These are phyloP conservation scores for Sicyos edulis DNA, from an alignment of 306 rosid genomes.

Conservation along the genomic window DNA sequence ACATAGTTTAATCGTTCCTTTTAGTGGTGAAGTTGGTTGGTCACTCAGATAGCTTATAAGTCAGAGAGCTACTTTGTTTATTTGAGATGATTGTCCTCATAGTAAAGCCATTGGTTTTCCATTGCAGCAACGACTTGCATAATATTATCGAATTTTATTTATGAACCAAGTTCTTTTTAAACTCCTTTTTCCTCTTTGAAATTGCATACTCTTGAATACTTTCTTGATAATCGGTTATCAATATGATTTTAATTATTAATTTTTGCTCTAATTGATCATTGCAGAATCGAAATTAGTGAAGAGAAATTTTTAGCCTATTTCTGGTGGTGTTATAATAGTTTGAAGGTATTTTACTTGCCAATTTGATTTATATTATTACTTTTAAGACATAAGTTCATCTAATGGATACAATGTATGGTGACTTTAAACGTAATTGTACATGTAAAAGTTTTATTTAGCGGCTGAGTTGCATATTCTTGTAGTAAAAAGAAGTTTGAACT, in stretches of 20 bases:
- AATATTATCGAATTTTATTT: neutral
- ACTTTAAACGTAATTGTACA: neutral
- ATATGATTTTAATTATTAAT: neutral
- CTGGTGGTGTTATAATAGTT: slow-evolving; percentile 88
- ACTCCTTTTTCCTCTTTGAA: neutral
- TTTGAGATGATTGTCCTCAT: neutral
- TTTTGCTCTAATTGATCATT: slow-evolving; percentile 25
- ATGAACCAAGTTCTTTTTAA: neutral
- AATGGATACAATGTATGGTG: neutral
- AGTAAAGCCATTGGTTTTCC: neutral
- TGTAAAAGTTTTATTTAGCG: neutral
- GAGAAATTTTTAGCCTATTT: slow-evolving; percentile 77
- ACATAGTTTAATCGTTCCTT: neutral
- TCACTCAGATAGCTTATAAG: neutral
- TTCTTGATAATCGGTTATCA: neutral
- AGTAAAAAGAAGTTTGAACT: neutral
- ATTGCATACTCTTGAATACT: neutral
- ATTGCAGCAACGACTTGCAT: neutral
- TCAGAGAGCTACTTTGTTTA: neutral
- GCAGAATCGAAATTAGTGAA: slow-evolving; percentile 61
- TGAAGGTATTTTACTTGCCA: slow-evolving; percentile 40
- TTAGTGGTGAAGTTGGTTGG: neutral
- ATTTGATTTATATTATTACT: neutral
- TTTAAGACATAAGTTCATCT: neutral
- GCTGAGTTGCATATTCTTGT: neutral